These are phyloP conservation scores for Didymella pinodella DNA, from an alignment of 2,329 filamentous ascomycete genomes.

Conservation along the genomic window DNA sequence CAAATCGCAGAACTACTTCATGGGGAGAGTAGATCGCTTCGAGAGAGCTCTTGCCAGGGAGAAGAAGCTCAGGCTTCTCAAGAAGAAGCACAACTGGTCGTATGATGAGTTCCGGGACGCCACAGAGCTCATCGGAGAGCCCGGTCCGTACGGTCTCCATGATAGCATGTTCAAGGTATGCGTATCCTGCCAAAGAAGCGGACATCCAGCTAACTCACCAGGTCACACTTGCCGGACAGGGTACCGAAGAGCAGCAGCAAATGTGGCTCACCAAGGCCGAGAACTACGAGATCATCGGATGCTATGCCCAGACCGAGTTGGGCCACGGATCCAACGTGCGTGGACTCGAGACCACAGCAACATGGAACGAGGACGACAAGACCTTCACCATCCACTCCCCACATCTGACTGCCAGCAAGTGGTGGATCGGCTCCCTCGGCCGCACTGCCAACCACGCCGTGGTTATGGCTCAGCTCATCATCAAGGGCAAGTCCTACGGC, in stretches of 20 bases:
- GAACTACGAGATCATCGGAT: constrained; percentile 68
- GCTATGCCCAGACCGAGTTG: constrained; percentile 80
- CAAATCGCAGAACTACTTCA: constrained; percentile 80
- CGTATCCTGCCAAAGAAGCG: neutral
- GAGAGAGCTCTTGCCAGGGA: constrained; percentile 73
- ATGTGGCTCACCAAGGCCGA: constrained; percentile 73
- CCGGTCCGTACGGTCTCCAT: constrained; percentile 76
- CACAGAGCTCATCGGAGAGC: constrained; percentile 74
- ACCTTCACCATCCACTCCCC: constrained; percentile 79
- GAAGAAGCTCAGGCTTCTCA: constrained; percentile 73
- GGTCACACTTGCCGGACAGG: constrained; percentile 75
- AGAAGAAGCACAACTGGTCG: constrained; percentile 72
- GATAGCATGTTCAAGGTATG: constrained; percentile 72
- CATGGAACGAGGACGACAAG: constrained; percentile 76
- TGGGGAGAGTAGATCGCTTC: constrained; percentile 72
- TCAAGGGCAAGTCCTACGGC: constrained; percentile 72
- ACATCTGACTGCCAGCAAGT: constrained; percentile 77
- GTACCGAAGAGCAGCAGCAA: constrained; percentile 75
- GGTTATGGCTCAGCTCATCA: constrained; percentile 78
- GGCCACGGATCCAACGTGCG: constrained; percentile 77
- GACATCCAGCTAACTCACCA: constrained; percentile 38
- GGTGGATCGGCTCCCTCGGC: constrained; percentile 84
- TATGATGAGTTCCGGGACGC: constrained; percentile 70
- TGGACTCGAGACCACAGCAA: constrained; percentile 72
- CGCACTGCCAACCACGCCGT: constrained; percentile 78